Base-by-base conservation (phyloP, 306 rosid genomes). In the Castanospermum australe region DNA sequence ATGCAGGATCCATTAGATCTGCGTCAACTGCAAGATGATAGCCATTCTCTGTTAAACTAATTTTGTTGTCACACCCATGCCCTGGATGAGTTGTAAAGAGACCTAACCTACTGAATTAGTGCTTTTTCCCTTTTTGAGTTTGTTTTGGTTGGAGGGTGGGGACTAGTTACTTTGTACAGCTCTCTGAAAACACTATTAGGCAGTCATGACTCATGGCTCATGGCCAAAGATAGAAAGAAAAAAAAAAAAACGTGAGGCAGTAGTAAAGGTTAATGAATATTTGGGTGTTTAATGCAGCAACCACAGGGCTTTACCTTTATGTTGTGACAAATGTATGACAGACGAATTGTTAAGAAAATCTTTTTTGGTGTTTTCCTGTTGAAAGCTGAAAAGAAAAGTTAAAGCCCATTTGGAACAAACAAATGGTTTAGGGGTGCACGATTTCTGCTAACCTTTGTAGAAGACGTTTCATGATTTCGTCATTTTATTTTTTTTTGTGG, bases 1-100 rank as follows among this genome's bases (percentile, higher is more conserved):
- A 20, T 80, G 84, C 78, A 86, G 89, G 89, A 38, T 79, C 85
- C 52, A 28, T 4, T 44, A 65, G 83, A 71, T 76, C 85, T 76
- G 70, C 62, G 2, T 51, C 75, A 25, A 20, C 14, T 41, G 64
- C 71, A 6, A 36, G 84, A 51, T 64, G 63, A 74, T 56, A 20
- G 63, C 20, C 11, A 4, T 17, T 66, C 75, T 62, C 72, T 35
- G 5, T 8, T 3, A 24, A 65, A 59, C 50, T 20, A 41, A 47
- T 59, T 65, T 66, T 77, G 50, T 20, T 64, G 45, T 30, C 78
- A 41, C 55, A 42, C 33, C 57, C 33, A 39, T 39, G 70, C 21
- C 4, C 1, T 9, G 32, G 81, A 57, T 21, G 57, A 41, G 71
- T 64, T 35, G 61, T 17, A 28, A 22, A 3, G 62, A 70, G 61